A percentile compares a stretch with the other conserved stretches of the same genome.
These are phyloP conservation scores for Clarkia xantiana DNA, from an alignment of 345 rosid genomes.

Conservation along the genomic window DNA sequence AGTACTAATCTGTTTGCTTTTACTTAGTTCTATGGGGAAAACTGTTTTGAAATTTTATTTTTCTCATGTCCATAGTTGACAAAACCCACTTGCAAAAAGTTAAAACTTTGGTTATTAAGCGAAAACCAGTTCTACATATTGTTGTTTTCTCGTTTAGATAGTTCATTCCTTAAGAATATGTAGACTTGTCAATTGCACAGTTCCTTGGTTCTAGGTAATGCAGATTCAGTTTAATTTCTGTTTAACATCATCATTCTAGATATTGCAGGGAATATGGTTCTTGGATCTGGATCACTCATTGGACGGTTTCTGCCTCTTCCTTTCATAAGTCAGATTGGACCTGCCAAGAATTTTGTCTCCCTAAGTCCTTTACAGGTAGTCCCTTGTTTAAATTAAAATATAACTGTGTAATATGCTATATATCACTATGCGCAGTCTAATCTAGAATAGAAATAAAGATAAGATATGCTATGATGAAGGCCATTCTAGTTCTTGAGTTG, in stretches of 20 bases:
- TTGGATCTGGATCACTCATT: constrained; percentile 61
- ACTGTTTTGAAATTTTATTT: background rate
- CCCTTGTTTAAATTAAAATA: background rate
- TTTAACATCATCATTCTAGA: constrained; percentile 1
- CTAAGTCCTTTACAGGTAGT: constrained; percentile 75
- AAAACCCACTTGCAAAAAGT: background rate
- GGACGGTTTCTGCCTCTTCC: constrained; percentile 42
- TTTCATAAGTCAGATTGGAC: constrained; percentile 22
- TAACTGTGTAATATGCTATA: background rate
- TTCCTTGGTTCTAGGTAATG: background rate
- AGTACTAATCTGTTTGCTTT: background rate
- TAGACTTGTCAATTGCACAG: background rate
- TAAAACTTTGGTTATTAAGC: background rate
- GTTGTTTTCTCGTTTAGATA: no score
- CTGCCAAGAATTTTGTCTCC: constrained; percentile 27
- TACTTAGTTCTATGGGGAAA: background rate
- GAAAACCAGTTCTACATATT: background rate
- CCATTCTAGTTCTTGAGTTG: no score
- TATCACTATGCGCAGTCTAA: background rate
- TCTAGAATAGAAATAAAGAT: background rate
- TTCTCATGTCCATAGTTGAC: background rate
- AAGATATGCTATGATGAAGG: no score
- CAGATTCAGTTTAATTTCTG: background rate
- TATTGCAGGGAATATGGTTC: constrained; percentile 55
- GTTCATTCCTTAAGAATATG: no score